phyloP scores from a whole-genome alignment of 805 yeast genomes.

The Metschnikowia kofuensis region DNA sequence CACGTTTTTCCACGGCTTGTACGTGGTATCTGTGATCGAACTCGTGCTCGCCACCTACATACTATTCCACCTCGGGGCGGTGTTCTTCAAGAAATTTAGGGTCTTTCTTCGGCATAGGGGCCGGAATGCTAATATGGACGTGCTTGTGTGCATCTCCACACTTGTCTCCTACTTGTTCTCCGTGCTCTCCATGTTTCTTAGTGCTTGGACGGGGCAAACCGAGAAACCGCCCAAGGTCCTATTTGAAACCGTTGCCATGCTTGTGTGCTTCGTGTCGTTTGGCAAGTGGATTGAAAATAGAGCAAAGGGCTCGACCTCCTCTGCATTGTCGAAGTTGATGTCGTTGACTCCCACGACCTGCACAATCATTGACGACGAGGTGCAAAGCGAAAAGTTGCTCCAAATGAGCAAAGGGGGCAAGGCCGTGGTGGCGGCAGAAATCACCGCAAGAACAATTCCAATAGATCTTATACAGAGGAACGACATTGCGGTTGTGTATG shows the following conservation, averaged over 20 bases:
- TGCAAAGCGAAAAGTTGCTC: slow-evolving; percentile 18
- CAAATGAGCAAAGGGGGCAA: slow-evolving; percentile 5
- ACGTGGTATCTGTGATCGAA: slow-evolving; percentile 60
- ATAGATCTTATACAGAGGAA: slow-evolving; percentile 73
- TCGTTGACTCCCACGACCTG: slow-evolving; percentile 80
- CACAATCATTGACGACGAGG: slow-evolving; percentile 49
- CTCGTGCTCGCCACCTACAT: slow-evolving; percentile 55
- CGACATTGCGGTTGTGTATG: slow-evolving; percentile 74
- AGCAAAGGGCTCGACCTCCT: slow-evolving; percentile 92
- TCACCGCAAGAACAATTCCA: slow-evolving; percentile 50
- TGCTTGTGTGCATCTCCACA: slow-evolving; percentile 80
- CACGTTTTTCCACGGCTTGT: slow-evolving; percentile 56
- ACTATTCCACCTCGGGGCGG: slow-evolving; percentile 63
- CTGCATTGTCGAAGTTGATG: slow-evolving; percentile 77
- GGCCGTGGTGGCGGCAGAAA: slow-evolving; percentile 18
- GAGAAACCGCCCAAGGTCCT: slow-evolving; percentile 60
- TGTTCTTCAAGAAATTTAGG: slow-evolving; percentile 63
- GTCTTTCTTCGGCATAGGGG: slow-evolving; percentile 63
- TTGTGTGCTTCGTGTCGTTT: slow-evolving; percentile 75
- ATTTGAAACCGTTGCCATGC: slow-evolving; percentile 86
- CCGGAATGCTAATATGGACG: slow-evolving; percentile 81
- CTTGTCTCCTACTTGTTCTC: slow-evolving; percentile 76
- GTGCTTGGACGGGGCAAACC: slow-evolving; percentile 41
- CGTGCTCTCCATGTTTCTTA: slow-evolving; percentile 52
- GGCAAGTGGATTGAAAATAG: slow-evolving; percentile 91